Evolutionary conservation across 139 green algal genomes (phyloP).

Genomic region (Chlorella vulgaris): DNA sequence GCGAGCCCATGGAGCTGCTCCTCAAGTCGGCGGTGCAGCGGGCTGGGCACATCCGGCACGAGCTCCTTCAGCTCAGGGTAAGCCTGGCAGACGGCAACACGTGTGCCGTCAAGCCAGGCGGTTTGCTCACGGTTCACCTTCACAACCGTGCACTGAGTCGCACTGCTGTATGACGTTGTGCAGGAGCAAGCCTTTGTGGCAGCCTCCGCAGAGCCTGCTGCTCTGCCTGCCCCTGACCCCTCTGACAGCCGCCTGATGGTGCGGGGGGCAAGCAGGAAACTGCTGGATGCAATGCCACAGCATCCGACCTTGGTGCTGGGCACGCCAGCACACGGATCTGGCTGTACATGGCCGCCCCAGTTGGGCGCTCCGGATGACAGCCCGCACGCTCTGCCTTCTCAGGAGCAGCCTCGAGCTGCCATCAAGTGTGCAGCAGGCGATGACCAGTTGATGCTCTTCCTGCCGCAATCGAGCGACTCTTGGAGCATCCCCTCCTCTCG

Average conservation of each 20-base stretch:
- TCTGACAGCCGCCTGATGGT: neutral
- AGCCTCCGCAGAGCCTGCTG: too few relatives aligned
- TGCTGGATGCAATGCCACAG: neutral
- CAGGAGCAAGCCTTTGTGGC: neutral
- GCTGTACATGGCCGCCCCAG: neutral
- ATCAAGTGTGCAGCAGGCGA: too few relatives aligned
- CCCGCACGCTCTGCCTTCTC: too few relatives aligned
- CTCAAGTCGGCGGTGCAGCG: neutral
- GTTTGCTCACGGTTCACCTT: too few relatives aligned
- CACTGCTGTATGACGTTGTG: neutral
- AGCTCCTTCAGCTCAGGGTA: slow-evolving; percentile 8
- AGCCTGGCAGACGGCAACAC: neutral
- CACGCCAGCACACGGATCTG: neutral
- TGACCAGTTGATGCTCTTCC: too few relatives aligned
- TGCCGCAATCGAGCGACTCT: too few relatives aligned
- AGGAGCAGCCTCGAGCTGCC: too few relatives aligned
- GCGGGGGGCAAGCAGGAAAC: neutral
- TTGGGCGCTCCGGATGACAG: too few relatives aligned
- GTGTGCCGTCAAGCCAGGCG: too few relatives aligned
- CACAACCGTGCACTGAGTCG: too few relatives aligned
- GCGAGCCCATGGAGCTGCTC: neutral
- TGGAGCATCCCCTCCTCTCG: neutral
- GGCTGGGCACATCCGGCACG: neutral
- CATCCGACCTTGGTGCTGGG: neutral
- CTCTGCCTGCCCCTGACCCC: too few relatives aligned